These are phyloP conservation scores for Trapa bicornis DNA, from an alignment of 345 rosid species.

Conservation along the genomic window DNA sequence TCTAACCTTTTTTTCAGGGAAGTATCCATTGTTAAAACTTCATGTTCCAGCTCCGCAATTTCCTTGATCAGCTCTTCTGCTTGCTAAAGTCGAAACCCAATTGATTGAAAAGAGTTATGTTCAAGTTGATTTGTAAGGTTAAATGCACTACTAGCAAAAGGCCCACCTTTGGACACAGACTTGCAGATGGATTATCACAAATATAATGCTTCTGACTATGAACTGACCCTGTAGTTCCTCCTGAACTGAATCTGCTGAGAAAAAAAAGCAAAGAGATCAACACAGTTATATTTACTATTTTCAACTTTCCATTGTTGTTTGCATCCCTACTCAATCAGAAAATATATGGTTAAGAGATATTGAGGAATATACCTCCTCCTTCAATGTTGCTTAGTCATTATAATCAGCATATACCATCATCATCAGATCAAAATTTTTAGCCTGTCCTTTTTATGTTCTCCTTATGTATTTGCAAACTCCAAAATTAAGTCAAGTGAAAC, in stretches of 20 bases:
- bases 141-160: background rate
- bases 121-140: background rate
- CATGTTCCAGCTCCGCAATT: constrained; percentile 51
- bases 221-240: constrained; percentile 50
- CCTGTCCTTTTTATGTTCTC: too few species aligned
- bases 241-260: constrained; percentile 40
- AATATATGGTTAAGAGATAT: too few species aligned
- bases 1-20: background rate
- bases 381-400: too few species aligned
- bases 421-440: too few species aligned
- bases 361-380: too few species aligned
- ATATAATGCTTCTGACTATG: constrained; percentile 29
- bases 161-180: constrained; percentile 54
- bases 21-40: constrained; percentile 21
- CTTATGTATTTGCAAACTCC: too few species aligned
- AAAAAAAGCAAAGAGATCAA: background rate
- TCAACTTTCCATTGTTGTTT: background rate
- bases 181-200: constrained; percentile 20
- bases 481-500: too few species aligned
- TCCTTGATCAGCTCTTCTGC: constrained; percentile 64
- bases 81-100: constrained; percentile 27
- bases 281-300: background rate
- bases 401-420: too few species aligned
- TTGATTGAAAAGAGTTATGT: background rate
- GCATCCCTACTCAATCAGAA: too few species aligned